Percentiles rank a stretch among this genome's conserved stretches.
These are phyloP conservation scores for Sphagnum tenellum DNA, from an alignment of 225 moss, liverwort and hornwort genomes.

Conservation along the genomic window DNA sequence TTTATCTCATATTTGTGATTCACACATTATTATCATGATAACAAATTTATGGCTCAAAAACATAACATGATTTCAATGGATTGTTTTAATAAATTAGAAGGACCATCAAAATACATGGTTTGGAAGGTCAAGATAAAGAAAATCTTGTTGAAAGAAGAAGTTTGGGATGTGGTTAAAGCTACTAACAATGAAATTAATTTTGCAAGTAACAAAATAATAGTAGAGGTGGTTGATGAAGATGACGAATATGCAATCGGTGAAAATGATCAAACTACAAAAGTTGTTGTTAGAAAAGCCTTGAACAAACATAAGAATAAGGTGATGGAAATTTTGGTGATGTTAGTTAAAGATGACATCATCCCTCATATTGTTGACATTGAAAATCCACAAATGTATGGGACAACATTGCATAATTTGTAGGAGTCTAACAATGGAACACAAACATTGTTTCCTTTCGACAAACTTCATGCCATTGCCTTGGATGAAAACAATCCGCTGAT, in stretches of 20 bases:
- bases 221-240: background rate
- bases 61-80: background rate
- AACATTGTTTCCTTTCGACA: background rate
- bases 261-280: background rate
- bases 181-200: background rate
- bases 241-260: background rate
- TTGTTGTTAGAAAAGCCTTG: background rate
- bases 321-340: background rate
- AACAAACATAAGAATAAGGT: background rate
- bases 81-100: background rate
- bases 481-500: background rate
- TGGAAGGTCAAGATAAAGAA: background rate
- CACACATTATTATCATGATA: too few species aligned
- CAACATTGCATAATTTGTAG: background rate
- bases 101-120: background rate
- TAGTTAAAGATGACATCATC: background rate
- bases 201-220: background rate
- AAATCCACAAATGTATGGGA: background rate
- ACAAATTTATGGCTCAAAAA: background rate
- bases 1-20: too few species aligned
- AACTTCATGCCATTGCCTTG: background rate
- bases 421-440: background rate
- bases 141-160: background rate
- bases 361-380: background rate
- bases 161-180: background rate